These are phyloP conservation scores for Helianthus annuus DNA, from an alignment of 129 eudicot species.

Conservation along the genomic window HanXRQr2.0-SUNRISE NC_035443.2:123771873-123772372, in stretches of 20 bases:
- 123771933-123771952: neutral
- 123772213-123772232: neutral
- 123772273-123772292: too few species aligned
- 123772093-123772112: neutral
- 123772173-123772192: neutral
- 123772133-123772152: neutral
- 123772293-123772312: too few species aligned
- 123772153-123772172: neutral
- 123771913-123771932: neutral
- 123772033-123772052: neutral
- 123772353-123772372: neutral
- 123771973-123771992: neutral
- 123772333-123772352: neutral
- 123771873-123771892: neutral
- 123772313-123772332: neutral
- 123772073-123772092: neutral
- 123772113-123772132: neutral
- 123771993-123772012: neutral
- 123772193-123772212: neutral
- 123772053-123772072: neutral
- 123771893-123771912: neutral
- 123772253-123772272: neutral
- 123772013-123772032: neutral
- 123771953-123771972: neutral
- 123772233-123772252: neutral